Conservation (phyloP, 176 grass and related monocot genomes). For the Cymbopogon citratus region DNA sequence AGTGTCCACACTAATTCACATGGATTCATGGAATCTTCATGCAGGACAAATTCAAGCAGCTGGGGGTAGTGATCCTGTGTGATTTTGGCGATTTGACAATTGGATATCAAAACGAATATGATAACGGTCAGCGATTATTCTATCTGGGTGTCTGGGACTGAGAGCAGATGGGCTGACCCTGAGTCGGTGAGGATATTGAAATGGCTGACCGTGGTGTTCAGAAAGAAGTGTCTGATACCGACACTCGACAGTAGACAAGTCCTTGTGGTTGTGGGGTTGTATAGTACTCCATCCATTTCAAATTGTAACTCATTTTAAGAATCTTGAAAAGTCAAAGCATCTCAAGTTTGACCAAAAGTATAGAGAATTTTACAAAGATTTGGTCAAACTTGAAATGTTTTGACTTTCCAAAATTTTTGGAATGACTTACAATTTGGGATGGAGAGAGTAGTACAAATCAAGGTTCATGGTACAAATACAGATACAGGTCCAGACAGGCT, state of each 20-base stretch:
- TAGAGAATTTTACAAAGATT: too few relatives aligned
- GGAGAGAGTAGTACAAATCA: too few relatives aligned
- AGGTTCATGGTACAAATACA: too few relatives aligned
- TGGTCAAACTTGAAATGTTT: too few relatives aligned
- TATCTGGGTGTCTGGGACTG: neutral
- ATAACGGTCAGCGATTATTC: neutral
- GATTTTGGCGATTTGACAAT: neutral
- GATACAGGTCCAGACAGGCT: neutral
- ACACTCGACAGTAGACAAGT: neutral
- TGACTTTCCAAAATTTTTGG: too few relatives aligned
- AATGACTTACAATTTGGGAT: too few relatives aligned
- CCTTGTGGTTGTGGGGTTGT: neutral
- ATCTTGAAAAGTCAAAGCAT: too few relatives aligned
- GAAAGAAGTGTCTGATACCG: neutral
- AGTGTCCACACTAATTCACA: too few relatives aligned
- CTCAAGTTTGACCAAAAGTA: too few relatives aligned
- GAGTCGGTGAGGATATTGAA: neutral
- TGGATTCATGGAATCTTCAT: neutral
- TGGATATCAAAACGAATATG: constrained; percentile 12
- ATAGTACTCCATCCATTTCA: too few relatives aligned
- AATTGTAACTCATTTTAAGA: too few relatives aligned
- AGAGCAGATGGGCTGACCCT: neutral
- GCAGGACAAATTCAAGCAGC: neutral
- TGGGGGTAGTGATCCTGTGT: neutral
- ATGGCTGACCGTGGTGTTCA: neutral